These are phyloP conservation scores for Tolypocladium ovalisporum DNA, from an alignment of 2,329 filamentous ascomycete genomes.

Conservation along the genomic window DNA sequence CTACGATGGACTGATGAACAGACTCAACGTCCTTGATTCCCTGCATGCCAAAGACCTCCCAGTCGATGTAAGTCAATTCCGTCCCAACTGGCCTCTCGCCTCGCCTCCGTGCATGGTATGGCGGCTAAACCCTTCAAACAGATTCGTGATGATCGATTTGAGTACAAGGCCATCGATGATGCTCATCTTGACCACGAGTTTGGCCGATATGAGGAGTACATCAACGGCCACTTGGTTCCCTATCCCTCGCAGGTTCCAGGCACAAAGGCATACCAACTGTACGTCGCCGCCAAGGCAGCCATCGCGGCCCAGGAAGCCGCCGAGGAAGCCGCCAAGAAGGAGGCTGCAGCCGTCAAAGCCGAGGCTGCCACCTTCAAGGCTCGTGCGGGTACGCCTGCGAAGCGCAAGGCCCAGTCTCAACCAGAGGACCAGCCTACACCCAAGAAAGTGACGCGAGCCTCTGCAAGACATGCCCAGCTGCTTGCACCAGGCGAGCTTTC, in stretches of 20 bases:
- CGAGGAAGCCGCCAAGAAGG: constrained; percentile 15
- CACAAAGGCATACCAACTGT: constrained; percentile 23
- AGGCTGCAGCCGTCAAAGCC: constrained; percentile 20
- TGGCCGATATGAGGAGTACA: constrained; percentile 28
- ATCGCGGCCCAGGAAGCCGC: constrained; percentile 17
- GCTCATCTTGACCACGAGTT: constrained; percentile 31
- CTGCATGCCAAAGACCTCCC: constrained; percentile 33
- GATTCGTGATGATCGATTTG: constrained; percentile 32
- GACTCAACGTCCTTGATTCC: constrained; percentile 32
- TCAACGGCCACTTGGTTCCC: constrained; percentile 31
- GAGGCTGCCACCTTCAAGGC: constrained; percentile 11
- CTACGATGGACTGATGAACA: constrained; percentile 33
- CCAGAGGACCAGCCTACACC: constrained; percentile 36
- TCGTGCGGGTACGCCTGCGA: constrained; percentile 14
- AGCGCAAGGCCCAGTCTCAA: constrained; percentile 40
- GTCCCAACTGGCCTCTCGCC: constrained; percentile 9
- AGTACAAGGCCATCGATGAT: constrained; percentile 33
- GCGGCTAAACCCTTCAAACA: constrained; percentile 9
- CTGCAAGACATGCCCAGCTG: constrained; percentile 16
- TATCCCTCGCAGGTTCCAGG: constrained; percentile 32
- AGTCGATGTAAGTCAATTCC: constrained; percentile 31
- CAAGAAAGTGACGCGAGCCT: constrained; percentile 32
- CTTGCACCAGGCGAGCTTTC: constrained; percentile 12
- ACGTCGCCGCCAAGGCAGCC: constrained; percentile 18
- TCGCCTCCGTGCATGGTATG: background rate